Evolutionary conservation across 768 basidiomycete species (phyloP).

Genomic region (Phaffia tasmanica): DNA sequence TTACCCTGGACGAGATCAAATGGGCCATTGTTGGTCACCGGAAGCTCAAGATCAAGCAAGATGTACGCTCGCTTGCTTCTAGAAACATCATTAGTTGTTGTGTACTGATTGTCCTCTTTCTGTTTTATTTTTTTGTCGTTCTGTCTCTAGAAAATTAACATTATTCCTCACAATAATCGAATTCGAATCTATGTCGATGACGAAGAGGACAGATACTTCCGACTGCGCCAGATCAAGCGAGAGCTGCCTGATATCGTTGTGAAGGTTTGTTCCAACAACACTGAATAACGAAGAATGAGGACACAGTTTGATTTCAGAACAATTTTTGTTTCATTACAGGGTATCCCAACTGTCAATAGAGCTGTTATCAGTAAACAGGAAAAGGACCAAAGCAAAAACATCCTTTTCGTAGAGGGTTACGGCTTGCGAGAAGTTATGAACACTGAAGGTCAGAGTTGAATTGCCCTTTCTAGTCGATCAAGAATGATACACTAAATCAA

Average conservation of each 20-base stretch:
- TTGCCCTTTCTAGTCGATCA: background rate
- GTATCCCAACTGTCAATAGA: constrained; percentile 72
- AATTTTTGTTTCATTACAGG: constrained; percentile 42
- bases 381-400: constrained; percentile 76
- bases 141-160: constrained; percentile 32
- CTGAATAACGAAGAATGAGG: background rate
- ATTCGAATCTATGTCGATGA: constrained; percentile 41
- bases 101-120: constrained; percentile 3
- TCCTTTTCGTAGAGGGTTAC: constrained; percentile 91
- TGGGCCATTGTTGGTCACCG: constrained; percentile 75
- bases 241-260: constrained; percentile 75
- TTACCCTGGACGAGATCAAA: constrained; percentile 84
- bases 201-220: constrained; percentile 38
- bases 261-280: constrained; percentile 47
- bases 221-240: constrained; percentile 72
- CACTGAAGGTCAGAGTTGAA: constrained; percentile 60
- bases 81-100: too few relatives aligned
- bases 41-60: constrained; percentile 85
- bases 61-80: constrained; percentile 42
- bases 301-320: background rate
- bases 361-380: constrained; percentile 96
- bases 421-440: constrained; percentile 94
- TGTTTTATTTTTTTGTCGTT: constrained; percentile 44
- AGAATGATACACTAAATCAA: constrained; percentile 15
- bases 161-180: constrained; percentile 36